phyloP scores from a whole-genome alignment of 352 stramenopile genomes.

The Phytophthora megakarya region DNA sequence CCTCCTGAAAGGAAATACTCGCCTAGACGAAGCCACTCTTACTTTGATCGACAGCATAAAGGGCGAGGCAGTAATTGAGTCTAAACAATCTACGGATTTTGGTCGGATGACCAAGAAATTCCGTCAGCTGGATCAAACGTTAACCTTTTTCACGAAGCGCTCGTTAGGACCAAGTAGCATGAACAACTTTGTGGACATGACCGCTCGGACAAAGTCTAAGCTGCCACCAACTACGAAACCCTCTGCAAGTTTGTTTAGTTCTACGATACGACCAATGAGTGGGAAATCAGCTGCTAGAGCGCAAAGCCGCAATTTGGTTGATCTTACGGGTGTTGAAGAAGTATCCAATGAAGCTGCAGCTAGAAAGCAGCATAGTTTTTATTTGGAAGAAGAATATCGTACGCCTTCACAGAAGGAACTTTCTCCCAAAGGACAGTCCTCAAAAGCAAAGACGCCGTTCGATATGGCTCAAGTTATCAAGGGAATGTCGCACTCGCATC shows the following conservation, averaged over 20 bases:
- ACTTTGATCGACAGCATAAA: constrained; percentile 59
- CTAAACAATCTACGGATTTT: constrained; percentile 73
- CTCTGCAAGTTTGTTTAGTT: constrained; percentile 20
- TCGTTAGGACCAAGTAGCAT: constrained; percentile 17
- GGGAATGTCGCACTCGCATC: constrained; percentile 59
- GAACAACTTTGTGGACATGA: constrained; percentile 29
- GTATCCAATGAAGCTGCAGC: constrained; percentile 51
- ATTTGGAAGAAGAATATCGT: constrained; percentile 65
- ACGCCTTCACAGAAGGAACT: constrained; percentile 23
- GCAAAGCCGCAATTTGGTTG: constrained; percentile 46
- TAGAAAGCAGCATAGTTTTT: constrained; percentile 77
- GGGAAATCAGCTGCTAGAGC: constrained; percentile 61
- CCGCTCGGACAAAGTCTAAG: constrained; percentile 33
- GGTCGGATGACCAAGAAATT: constrained; percentile 68
- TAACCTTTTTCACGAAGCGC: constrained; percentile 59
- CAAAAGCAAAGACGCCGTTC: constrained; percentile 50
- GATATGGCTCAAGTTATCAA: constrained; percentile 71
- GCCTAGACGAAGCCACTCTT: constrained; percentile 55
- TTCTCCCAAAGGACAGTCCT: constrained; percentile 25
- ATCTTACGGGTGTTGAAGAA: constrained; percentile 52
- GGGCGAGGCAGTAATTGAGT: constrained; percentile 54
- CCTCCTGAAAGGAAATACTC: constrained; percentile 56
- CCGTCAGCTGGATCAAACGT: constrained; percentile 56
- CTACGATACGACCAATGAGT: constrained; percentile 51
- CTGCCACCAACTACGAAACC: constrained; percentile 18